phyloP scores from a whole-genome alignment of 768 basidiomycete species.

The Amanita jacksonii region DNA sequence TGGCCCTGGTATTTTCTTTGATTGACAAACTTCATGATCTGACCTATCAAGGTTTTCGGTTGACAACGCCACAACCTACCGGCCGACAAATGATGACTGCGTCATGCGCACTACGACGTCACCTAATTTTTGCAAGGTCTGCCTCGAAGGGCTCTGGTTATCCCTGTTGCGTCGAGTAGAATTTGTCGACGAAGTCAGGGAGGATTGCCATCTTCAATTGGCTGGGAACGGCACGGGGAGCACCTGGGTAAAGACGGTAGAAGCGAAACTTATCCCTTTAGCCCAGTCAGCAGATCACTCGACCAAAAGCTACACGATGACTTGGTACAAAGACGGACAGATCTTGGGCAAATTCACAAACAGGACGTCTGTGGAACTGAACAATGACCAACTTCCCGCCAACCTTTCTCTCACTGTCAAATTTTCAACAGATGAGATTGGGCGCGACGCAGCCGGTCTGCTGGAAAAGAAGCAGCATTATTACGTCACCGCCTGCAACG shows the following conservation, averaged over 20 bases:
- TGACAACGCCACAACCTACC: constrained; percentile 54
- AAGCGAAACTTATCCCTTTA: constrained; percentile 48
- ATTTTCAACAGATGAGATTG: constrained; percentile 50
- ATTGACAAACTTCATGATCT: not conserved
- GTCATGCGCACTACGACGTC: constrained; percentile 68
- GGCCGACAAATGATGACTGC: constrained; percentile 79
- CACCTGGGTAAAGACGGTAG: constrained; percentile 25
- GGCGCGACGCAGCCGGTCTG: constrained; percentile 29
- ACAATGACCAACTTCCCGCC: constrained; percentile 26
- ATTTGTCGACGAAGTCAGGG: constrained; percentile 48
- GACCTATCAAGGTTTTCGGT: constrained; percentile 56
- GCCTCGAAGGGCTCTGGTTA: constrained; percentile 67
- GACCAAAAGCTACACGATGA: constrained; percentile 36
- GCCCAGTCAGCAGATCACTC: constrained; percentile 38
- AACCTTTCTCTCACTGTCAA: constrained; percentile 36
- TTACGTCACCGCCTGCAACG: constrained; percentile 15
- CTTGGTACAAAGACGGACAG: constrained; percentile 43
- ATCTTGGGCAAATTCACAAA: constrained; percentile 39
- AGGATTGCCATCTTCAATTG: constrained; percentile 26
- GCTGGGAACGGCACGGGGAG: not conserved
- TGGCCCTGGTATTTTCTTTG: not conserved
- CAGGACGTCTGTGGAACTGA: constrained; percentile 36
- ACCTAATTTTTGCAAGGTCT: constrained; percentile 68
- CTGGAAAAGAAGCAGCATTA: constrained; percentile 13
- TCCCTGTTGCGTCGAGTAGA: constrained; percentile 47